Evolutionary conservation across 495 filamentous ascomycete species (phyloP).

Genomic region (Aspergillus bertholletiae): DNA sequence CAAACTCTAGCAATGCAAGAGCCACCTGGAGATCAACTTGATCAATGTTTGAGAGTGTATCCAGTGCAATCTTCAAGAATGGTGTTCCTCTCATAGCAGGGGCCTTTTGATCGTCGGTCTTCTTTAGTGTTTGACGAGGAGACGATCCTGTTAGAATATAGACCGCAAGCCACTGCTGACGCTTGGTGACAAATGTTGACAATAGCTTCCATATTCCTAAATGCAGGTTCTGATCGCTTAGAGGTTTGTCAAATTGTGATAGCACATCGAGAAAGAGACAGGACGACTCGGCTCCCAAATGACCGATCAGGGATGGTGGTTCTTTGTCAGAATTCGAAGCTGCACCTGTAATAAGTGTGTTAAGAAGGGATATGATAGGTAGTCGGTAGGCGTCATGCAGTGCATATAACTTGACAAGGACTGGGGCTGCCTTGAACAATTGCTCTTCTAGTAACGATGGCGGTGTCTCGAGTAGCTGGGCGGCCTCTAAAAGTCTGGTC

Average conservation of each 20-base stretch:
- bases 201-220: slow-evolving; percentile 79
- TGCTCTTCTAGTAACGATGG: slow-evolving; percentile 67
- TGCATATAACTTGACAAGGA: slow-evolving; percentile 75
- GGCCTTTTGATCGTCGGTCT: slow-evolving; percentile 35
- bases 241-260: slow-evolving; percentile 72
- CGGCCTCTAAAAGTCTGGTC: slow-evolving; percentile 63
- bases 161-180: slow-evolving; percentile 93
- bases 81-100: slow-evolving; percentile 50
- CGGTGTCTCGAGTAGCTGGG: slow-evolving; percentile 58
- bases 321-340: slow-evolving; percentile 58
- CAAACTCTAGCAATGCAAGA: slow-evolving; percentile 77
- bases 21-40: slow-evolving; percentile 57
- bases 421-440: slow-evolving; percentile 71
- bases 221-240: slow-evolving; percentile 56
- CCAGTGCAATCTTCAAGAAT: slow-evolving; percentile 71
- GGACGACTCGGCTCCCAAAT: slow-evolving; percentile 76
- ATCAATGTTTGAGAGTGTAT: slow-evolving; percentile 66
- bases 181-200: slow-evolving; percentile 80
- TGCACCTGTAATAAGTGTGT: slow-evolving; percentile 68
- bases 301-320: slow-evolving; percentile 84
- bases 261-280: slow-evolving; percentile 79
- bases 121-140: slow-evolving; percentile 67
- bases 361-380: slow-evolving; percentile 64
- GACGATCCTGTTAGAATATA: slow-evolving; percentile 86
- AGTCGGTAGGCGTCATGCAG: slow-evolving; percentile 61